Evolutionary conservation across 2,329 filamentous ascomycete genomes (phyloP).

Genomic region (Trichoderma koningiopsis): DNA sequence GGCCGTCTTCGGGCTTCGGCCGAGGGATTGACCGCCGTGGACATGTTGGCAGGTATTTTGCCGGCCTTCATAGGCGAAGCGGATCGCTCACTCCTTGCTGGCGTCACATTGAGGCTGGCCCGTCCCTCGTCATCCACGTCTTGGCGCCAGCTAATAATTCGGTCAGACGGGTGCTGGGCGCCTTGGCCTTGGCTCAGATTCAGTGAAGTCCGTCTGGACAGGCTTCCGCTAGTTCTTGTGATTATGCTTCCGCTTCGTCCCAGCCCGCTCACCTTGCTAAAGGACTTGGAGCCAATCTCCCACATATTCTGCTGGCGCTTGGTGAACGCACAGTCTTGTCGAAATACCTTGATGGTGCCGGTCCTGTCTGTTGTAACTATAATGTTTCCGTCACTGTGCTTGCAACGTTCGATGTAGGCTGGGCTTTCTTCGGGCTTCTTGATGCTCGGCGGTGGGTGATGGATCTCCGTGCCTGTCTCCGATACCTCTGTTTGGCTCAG

Average conservation of each 20-base stretch:
- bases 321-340: constrained; percentile 85
- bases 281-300: constrained; percentile 78
- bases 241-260: constrained; percentile 59
- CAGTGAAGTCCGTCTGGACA: constrained; percentile 59
- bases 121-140: constrained; percentile 51
- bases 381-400: constrained; percentile 82
- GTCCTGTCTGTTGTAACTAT: constrained; percentile 87
- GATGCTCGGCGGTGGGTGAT: constrained; percentile 31
- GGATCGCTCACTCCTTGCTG: constrained; percentile 55
- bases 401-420: constrained; percentile 73
- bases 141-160: constrained; percentile 88
- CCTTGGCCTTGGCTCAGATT: constrained; percentile 37
- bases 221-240: constrained; percentile 54
- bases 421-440: constrained; percentile 68
- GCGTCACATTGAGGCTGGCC: constrained; percentile 43
- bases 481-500: constrained; percentile 46
- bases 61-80: constrained; percentile 54
- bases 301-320: constrained; percentile 77
- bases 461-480: constrained; percentile 39
- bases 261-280: constrained; percentile 65
- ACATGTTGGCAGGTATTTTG: constrained; percentile 42
- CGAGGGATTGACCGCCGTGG: constrained; percentile 43
- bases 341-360: constrained; percentile 89
- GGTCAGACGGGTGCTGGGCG: constrained; percentile 58
- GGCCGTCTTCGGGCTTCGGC: constrained; percentile 51